These are phyloP conservation scores for Rhododendron mucronatum DNA, from an alignment of 148 eudicot species.

Conservation along the genomic window DNA sequence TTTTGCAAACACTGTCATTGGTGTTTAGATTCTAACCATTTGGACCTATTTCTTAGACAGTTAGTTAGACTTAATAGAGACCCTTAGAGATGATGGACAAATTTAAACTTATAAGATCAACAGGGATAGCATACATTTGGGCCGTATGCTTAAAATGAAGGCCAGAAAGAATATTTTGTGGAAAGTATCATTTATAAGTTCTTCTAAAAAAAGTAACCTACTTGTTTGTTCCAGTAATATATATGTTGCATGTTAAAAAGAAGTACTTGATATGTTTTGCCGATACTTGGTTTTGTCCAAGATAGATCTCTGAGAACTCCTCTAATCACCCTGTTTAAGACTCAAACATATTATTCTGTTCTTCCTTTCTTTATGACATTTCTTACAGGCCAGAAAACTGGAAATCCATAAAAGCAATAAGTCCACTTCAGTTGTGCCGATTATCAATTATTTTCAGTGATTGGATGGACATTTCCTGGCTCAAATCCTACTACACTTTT, in stretches of 20 bases:
- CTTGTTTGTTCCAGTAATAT: background rate
- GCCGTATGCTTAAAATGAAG: background rate
- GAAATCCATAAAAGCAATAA: constrained; percentile 56
- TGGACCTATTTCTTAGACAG: background rate
- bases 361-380: background rate
- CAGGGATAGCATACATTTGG: background rate
- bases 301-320: background rate
- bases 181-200: too few species aligned
- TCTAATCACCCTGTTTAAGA: background rate
- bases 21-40: background rate
- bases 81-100: background rate
- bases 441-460: constrained; percentile 68
- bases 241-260: background rate
- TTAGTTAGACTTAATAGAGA: background rate
- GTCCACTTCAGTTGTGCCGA: constrained; percentile 57
- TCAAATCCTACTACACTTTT: constrained; percentile 70
- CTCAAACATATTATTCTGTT: background rate
- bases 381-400: constrained; percentile 68
- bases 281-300: background rate
- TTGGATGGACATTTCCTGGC: constrained; percentile 76
- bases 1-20: background rate
- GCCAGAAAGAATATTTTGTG: too few species aligned
- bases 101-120: background rate
- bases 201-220: background rate
- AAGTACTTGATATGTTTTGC: background rate